These are phyloP conservation scores for sorghum (Sorghum bicolor) DNA, from an alignment of 176 grass and related monocot species.

Conservation along the genomic window DNA sequence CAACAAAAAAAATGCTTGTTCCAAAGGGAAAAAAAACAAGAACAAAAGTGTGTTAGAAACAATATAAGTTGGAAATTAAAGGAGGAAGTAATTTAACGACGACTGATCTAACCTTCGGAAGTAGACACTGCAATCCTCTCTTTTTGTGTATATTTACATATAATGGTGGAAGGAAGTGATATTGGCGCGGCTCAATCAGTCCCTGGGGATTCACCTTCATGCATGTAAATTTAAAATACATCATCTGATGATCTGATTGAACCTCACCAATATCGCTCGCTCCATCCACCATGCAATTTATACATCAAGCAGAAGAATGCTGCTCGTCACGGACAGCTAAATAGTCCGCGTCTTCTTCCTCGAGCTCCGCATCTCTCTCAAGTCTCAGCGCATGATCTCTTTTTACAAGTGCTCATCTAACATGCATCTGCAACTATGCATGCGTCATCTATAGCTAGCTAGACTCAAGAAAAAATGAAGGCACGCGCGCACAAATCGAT, in stretches of 20 bases:
- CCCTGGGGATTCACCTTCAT: conserved; percentile 27
- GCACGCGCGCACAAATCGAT: neutral
- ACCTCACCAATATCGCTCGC: conserved; percentile 62
- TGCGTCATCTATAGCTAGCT: neutral
- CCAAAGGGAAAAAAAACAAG: neutral
- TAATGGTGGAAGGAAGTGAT: conserved; percentile 62
- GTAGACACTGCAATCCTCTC: too few relatives aligned
- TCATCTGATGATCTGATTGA: conserved; percentile 53
- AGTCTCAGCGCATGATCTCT: neutral
- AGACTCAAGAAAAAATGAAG: neutral
- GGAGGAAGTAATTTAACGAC: neutral
- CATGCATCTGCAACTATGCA: neutral
- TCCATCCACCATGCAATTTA: conserved; percentile 26
- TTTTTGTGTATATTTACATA: neutral
- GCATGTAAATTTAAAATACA: conserved; percentile 22
- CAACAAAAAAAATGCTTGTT: neutral
- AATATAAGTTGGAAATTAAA: neutral
- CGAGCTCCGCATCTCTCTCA: neutral
- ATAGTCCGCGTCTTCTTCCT: neutral
- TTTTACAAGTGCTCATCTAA: conserved; percentile 12
- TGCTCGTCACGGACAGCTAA: neutral
- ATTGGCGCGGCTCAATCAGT: conserved; percentile 99
- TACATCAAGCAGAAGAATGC: neutral
- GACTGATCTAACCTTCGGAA: neutral
- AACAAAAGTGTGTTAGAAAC: neutral